Conservation (phyloP, 108 stramenopile species). For the Parmales sp. region DNA sequence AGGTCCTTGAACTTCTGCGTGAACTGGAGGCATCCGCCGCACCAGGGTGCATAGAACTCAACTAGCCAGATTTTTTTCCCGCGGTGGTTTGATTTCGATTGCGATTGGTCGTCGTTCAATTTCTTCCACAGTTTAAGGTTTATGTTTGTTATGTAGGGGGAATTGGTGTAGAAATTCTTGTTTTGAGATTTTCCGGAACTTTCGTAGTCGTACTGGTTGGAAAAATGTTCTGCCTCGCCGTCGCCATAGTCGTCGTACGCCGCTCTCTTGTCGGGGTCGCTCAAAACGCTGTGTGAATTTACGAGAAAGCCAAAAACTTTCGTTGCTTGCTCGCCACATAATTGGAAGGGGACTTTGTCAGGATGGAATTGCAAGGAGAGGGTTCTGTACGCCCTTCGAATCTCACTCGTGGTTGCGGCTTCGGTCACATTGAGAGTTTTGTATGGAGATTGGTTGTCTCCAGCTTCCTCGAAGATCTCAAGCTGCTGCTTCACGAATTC, state of each 20-base stretch:
- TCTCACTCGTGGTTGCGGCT: not conserved
- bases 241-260: slow-evolving; percentile 10
- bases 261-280: not conserved
- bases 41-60: slow-evolving; percentile 23
- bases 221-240: not conserved
- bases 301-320: not conserved
- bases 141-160: slow-evolving; percentile 2
- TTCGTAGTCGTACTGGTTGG: slow-evolving; percentile 10
- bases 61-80: slow-evolving; percentile 11
- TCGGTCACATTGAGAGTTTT: not conserved
- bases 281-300: not conserved
- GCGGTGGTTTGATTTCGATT: not conserved
- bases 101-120: not conserved
- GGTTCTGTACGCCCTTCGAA: slow-evolving; percentile 17
- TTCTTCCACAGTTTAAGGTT: not conserved
- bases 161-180: not conserved
- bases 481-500: not conserved
- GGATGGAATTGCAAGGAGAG: slow-evolving; percentile 17
- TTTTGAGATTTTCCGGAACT: not conserved
- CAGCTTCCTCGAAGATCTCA: not conserved
- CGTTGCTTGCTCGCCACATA: not conserved
- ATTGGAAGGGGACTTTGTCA: slow-evolving; percentile 13
- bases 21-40: slow-evolving; percentile 9
- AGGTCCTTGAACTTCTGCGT: not conserved
- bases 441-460: not conserved